Evolutionary conservation across 352 stramenopile species (phyloP).

Genomic region (Peronospora destructor): DNA sequence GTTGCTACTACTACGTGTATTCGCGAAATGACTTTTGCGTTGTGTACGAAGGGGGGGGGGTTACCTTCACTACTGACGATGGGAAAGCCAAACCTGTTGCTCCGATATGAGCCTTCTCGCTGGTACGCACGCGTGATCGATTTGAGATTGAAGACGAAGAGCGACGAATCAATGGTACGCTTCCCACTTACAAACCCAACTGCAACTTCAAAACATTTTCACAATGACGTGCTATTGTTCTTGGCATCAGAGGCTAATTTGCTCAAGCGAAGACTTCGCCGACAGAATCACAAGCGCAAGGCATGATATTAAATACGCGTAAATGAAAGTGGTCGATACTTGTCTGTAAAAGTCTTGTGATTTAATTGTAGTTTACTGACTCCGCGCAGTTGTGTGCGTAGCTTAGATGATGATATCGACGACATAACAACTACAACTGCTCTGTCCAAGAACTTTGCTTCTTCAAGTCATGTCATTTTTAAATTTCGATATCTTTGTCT

Average conservation of each 20-base stretch:
- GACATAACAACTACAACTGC: too few relatives aligned
- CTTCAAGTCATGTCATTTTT: too few relatives aligned
- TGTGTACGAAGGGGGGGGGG: too few relatives aligned
- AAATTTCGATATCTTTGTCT: too few relatives aligned
- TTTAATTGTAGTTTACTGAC: too few relatives aligned
- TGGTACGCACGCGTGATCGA: conserved; percentile 26
- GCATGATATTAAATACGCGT: conserved; percentile 1
- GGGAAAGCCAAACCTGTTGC: neutral
- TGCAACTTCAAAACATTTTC: neutral
- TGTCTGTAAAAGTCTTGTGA: too few relatives aligned
- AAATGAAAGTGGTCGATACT: too few relatives aligned
- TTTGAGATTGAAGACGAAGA: conserved; percentile 30
- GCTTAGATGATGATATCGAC: too few relatives aligned
- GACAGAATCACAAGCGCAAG: conserved; percentile 18
- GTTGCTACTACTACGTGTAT: neutral
- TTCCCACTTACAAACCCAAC: neutral
- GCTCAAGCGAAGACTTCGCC: conserved; percentile 30
- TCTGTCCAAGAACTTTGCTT: too few relatives aligned
- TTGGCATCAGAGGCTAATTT: conserved; percentile 26
- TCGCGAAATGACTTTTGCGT: too few relatives aligned
- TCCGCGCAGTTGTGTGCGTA: too few relatives aligned
- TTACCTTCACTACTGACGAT: neutral
- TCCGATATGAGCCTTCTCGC: conserved; percentile 9
- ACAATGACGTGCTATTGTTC: neutral
- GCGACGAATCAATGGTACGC: conserved; percentile 32